These are phyloP conservation scores for Biancaea sappan DNA, from an alignment of 306 rosid genomes.

Conservation along the genomic window DNA sequence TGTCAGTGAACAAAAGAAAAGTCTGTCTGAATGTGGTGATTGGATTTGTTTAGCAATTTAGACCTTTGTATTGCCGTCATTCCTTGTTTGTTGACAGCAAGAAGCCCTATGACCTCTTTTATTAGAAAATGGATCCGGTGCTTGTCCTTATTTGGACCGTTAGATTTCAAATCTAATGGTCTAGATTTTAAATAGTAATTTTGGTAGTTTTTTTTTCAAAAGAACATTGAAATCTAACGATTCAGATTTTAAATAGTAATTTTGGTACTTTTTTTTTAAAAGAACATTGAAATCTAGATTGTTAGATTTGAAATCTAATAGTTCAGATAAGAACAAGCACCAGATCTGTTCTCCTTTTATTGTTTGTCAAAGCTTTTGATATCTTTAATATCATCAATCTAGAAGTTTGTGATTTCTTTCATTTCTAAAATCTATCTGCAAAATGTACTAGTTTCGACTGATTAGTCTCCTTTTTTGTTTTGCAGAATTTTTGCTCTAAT, in stretches of 20 bases:
- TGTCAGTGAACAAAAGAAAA: background rate
- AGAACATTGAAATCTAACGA: too few species aligned
- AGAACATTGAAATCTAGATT: too few species aligned
- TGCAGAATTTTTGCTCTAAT: slow-evolving; percentile 42
- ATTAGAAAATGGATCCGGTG: too few species aligned
- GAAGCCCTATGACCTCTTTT: slow-evolving; percentile 11
- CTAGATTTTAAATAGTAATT: too few species aligned
- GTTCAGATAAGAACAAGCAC: too few species aligned
- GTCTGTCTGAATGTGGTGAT: background rate
- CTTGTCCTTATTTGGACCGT: too few species aligned
- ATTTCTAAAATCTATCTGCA: background rate
- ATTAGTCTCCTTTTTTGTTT: slow-evolving; percentile 9
- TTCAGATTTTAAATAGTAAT: too few species aligned
- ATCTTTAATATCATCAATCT: background rate
- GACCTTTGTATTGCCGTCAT: slow-evolving; percentile 7
- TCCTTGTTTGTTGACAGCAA: slow-evolving; percentile 16
- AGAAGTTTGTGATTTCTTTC: background rate
- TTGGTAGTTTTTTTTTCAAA: too few species aligned
- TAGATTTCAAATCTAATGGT: too few species aligned
- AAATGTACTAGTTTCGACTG: background rate
- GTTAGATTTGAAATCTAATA: too few species aligned
- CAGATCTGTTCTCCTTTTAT: too few species aligned
- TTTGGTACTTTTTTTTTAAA: too few species aligned
- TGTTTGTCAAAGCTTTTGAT: background rate
- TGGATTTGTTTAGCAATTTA: slow-evolving; percentile 18